phyloP scores from a whole-genome alignment of 768 basidiomycete species.

The Trametes elegans region DNA sequence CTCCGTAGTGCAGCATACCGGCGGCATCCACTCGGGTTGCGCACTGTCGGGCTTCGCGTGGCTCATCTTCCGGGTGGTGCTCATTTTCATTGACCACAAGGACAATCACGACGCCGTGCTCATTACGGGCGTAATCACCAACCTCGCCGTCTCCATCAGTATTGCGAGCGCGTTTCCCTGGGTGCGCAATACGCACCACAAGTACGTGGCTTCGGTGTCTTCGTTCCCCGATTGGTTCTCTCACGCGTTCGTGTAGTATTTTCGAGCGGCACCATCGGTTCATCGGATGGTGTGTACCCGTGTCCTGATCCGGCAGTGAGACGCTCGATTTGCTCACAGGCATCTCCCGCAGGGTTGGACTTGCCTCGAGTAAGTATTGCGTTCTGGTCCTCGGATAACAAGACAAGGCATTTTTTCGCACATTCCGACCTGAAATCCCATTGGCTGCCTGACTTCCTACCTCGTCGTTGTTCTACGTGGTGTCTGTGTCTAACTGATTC shows the following conservation, averaged over 20 bases:
- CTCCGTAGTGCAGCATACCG: slow-evolving; percentile 38
- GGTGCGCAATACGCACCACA: slow-evolving; percentile 43
- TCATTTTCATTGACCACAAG: slow-evolving; percentile 36
- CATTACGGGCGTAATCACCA: slow-evolving; percentile 39
- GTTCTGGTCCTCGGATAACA: slow-evolving; percentile 6
- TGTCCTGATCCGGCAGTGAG: slow-evolving; percentile 11
- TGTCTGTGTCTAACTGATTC: not conserved
- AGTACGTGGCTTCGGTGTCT: slow-evolving; percentile 29
- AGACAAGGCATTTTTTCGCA: slow-evolving; percentile 10
- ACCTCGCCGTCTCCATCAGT: slow-evolving; percentile 36
- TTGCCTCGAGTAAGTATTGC: slow-evolving; percentile 30
- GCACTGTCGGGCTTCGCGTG: slow-evolving; percentile 37
- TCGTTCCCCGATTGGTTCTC: not conserved
- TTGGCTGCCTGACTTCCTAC: not conserved
- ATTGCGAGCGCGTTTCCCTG: slow-evolving; percentile 41
- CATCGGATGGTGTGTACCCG: slow-evolving; percentile 38
- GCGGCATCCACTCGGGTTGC: slow-evolving; percentile 46
- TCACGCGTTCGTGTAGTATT: slow-evolving; percentile 29
- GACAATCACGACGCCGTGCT: slow-evolving; percentile 37
- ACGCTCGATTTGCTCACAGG: slow-evolving; percentile 21
- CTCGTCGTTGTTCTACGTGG: not conserved
- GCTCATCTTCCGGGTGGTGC: slow-evolving; percentile 36
- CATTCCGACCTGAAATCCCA: not conserved
- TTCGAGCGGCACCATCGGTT: slow-evolving; percentile 45
- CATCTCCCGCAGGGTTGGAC: slow-evolving; percentile 28